Conservation (phyloP, 257 asterid species). For the Craterostigma plantagineum region DNA sequence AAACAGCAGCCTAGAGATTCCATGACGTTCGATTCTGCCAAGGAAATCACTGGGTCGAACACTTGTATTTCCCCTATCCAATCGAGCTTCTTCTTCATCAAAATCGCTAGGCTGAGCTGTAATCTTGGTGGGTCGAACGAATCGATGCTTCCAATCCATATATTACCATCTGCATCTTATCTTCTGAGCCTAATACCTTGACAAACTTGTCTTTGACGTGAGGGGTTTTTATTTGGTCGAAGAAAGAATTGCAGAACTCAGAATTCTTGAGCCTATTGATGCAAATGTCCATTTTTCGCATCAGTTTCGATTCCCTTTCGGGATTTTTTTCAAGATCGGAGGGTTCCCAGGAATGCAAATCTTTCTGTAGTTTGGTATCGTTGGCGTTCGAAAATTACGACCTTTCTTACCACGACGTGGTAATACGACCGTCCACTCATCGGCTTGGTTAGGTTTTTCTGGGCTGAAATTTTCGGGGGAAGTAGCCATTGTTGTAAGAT, state of each 20-base stretch:
- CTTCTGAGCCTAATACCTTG: slow-evolving; percentile 33
- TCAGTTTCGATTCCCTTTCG: slow-evolving; percentile 36
- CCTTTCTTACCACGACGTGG: slow-evolving; percentile 51
- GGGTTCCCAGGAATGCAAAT: slow-evolving; percentile 45
- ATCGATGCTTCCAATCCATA: slow-evolving; percentile 86
- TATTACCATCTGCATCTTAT: slow-evolving; percentile 53
- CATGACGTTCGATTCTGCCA: slow-evolving; percentile 51
- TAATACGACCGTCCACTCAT: slow-evolving; percentile 62
- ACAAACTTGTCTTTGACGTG: slow-evolving; percentile 21
- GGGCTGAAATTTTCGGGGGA: no score
- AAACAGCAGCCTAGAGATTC: slow-evolving; percentile 55
- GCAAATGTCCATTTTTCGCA: slow-evolving; percentile 38
- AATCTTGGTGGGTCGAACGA: slow-evolving; percentile 49
- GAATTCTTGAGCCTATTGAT: slow-evolving; percentile 34
- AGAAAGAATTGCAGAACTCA: slow-evolving; percentile 23
- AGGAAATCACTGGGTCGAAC: slow-evolving; percentile 68
- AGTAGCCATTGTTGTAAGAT: no score
- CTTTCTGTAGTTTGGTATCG: slow-evolving; percentile 15
- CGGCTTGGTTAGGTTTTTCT: no score
- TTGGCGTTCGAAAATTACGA: slow-evolving; percentile 9
- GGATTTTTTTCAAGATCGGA: slow-evolving; percentile 26
- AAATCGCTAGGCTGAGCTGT: slow-evolving; percentile 62
- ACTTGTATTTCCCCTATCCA: slow-evolving; percentile 75
- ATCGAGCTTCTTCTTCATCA: slow-evolving; percentile 48
- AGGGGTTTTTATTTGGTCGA: slow-evolving; percentile 27